Base-by-base conservation (phyloP, 1,284 basidiomycete species). In the Neolentinus lepideus region DNA sequence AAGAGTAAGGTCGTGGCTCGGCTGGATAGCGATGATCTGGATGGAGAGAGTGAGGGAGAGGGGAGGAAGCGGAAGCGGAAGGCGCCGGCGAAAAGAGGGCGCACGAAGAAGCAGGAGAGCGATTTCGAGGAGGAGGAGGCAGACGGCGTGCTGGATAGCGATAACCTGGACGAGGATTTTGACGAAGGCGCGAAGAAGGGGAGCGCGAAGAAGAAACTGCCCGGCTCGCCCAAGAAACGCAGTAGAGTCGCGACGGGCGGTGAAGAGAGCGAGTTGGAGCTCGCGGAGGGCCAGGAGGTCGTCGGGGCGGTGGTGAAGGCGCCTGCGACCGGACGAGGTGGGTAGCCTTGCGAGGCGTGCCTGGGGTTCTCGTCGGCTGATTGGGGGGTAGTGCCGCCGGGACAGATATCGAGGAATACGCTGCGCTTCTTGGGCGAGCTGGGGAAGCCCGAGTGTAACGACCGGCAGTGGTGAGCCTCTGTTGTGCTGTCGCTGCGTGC, bases 331-430 rank as follows among this genome's bases (percentile, higher is more conserved):
- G 93, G 93, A 19, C 77, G 79, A 72, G 91, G 91, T 90, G 59
- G 54, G 77, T 70, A 21, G 27, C 24, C 3, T 46, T 45, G 27
- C 48, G 9, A 21, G 27, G 24, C 3, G 45, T 45, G 27, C 48
- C 11, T 31, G 19, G 45, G 16, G 47, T 22, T 57, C 38, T 33
- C 24, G 33, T 11, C 29, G 29, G 38, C 38, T 43, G 38, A 43
- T 26, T 24, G 29, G n/a, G 27, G 16, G 56, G 3, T 62, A 92
- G 94, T 92, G 0, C 88, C 92, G 0, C 78, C 89, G 4, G 94
- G 94, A 2, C 84, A 86, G 65, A 85, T 97, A 65, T 95, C 92
- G 1, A 75, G 83, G 61, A 94, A 95, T 63, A 91, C 90, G 1
- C 68, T 97, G 29, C 72, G 89, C 63, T 96, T 96, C 66, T 70